A percentile compares a stretch with the other conserved stretches of the same genome.
Evolutionary conservation across 371 early-diverging fungal species (phyloP).

Genomic region (Blastocladiella emersonii): DNA sequence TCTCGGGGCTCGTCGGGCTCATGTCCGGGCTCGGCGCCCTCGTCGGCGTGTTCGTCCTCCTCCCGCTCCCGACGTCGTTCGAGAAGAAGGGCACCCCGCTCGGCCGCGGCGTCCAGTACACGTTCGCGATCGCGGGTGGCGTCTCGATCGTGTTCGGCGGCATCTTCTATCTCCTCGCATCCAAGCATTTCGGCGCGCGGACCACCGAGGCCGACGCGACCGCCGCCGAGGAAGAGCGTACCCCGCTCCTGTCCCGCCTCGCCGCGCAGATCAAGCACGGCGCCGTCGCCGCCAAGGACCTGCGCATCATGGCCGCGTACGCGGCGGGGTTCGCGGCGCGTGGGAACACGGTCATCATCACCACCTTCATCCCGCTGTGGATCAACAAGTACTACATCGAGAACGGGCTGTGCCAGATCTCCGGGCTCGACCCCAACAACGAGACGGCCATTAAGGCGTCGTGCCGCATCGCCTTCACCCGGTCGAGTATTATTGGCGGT

Average conservation of each 20-base stretch:
- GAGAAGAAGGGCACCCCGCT: constrained; percentile 8
- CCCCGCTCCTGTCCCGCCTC: too few relatives aligned
- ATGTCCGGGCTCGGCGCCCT: constrained; percentile 25
- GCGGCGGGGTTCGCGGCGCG: constrained; percentile 50
- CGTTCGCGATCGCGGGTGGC: constrained; percentile 17
- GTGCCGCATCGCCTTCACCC: constrained; percentile 29
- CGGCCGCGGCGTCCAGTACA: constrained; percentile 14
- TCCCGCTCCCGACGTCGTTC: constrained; percentile 21
- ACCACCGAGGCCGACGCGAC: background rate
- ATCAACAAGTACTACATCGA: constrained; percentile 44
- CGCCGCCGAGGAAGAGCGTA: too few relatives aligned
- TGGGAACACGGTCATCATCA: constrained; percentile 57
- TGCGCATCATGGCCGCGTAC: constrained; percentile 42
- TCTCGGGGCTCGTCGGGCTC: constrained; percentile 22
- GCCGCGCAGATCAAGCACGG: background rate
- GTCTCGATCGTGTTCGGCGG: constrained; percentile 11
- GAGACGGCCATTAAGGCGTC: constrained; percentile 7
- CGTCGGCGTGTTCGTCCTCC: constrained; percentile 24
- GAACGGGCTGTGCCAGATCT: constrained; percentile 29
- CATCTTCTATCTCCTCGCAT: constrained; percentile 9
- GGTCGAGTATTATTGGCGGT: constrained; percentile 46
- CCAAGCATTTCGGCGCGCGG: background rate
- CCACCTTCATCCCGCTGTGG: constrained; percentile 63
- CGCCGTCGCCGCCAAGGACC: constrained; percentile 11
- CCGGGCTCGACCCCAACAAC: constrained; percentile 8